Evolutionary conservation across 1,284 basidiomycete species (phyloP).

Genomic region (Fomitopsis betulina): DNA sequence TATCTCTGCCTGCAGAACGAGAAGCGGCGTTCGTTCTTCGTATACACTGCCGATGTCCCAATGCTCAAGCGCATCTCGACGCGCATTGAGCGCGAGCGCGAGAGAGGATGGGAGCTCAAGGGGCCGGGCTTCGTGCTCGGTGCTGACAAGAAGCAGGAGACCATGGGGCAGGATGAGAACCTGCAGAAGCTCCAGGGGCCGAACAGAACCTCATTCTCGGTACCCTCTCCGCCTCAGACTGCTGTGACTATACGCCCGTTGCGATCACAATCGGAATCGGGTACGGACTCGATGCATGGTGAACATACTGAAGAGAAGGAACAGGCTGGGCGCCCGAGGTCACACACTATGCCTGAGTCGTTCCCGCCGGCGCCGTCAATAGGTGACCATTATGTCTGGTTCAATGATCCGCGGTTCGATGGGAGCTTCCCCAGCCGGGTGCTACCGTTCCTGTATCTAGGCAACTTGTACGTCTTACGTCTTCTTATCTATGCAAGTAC

Average conservation of each 20-base stretch:
- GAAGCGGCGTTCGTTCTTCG: conserved; percentile 83
- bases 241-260: conserved; percentile 17
- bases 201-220: conserved; percentile 49
- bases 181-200: conserved; percentile 12
- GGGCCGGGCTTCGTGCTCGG: conserved; percentile 3
- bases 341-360: conserved; percentile 62
- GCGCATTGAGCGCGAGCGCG: conserved; percentile 44
- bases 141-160: not conserved
- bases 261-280: conserved; percentile 17
- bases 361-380: conserved; percentile 61
- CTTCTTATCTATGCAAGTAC: conserved; percentile 3
- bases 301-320: conserved; percentile 1
- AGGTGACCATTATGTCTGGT: conserved; percentile 82
- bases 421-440: conserved; percentile 95
- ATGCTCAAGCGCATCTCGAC: conserved; percentile 76
- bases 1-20: conserved; percentile 78
- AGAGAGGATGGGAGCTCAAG: conserved; percentile 4
- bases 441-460: conserved; percentile 91
- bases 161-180: not conserved
- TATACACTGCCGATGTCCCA: conserved; percentile 80
- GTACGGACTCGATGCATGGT: conserved; percentile 7
- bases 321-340: conserved; percentile 47
- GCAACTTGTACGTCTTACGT: conserved; percentile 72
- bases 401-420: conserved; percentile 89
- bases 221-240: conserved; percentile 29